Evolutionary conservation across 2,329 filamentous ascomycete species (phyloP).

Genomic region (Paraphaeosphaeria sporulosa): DNA sequence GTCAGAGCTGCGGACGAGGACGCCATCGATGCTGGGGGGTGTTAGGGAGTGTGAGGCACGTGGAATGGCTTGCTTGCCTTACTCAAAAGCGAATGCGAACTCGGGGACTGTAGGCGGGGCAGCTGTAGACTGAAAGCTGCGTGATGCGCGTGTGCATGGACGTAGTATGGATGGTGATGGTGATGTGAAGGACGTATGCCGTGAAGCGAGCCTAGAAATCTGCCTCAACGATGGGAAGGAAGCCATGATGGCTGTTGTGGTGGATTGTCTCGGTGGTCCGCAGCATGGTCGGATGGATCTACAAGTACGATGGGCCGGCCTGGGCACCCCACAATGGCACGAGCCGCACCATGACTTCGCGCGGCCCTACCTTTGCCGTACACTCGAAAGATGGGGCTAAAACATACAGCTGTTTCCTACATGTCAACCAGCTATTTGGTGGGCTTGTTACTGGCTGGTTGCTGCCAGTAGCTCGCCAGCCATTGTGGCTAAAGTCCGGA

Average conservation of each 20-base stretch:
- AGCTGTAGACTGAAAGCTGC: constrained; percentile 37
- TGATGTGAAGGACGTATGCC: constrained; percentile 5
- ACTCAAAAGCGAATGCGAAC: constrained; percentile 67
- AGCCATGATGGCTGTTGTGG: constrained; percentile 11
- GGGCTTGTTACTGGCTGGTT: background rate
- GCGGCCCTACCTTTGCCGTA: background rate
- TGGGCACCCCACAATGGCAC: background rate
- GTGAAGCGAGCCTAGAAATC: constrained; percentile 5
- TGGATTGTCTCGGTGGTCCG: constrained; percentile 13
- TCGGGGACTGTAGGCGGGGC: constrained; percentile 42
- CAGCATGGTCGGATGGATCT: constrained; percentile 17
- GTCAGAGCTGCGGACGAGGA: constrained; percentile 83
- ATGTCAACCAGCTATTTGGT: background rate
- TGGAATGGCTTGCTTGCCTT: constrained; percentile 37
- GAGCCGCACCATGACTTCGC: background rate
- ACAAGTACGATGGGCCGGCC: background rate
- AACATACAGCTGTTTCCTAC: background rate
- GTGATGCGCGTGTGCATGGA: constrained; percentile 21
- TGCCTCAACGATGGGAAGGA: background rate
- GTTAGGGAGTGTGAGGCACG: constrained; percentile 27
- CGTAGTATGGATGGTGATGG: constrained; percentile 4
- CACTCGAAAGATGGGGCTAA: background rate
- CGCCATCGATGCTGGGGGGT: constrained; percentile 80
- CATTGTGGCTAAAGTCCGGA: no score
- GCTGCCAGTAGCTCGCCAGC: background rate